A percentile compares a stretch with the other conserved stretches of the same genome.
Conservation (phyloP, 1,284 basidiomycete species). For the Sutorius eximius region DNA sequence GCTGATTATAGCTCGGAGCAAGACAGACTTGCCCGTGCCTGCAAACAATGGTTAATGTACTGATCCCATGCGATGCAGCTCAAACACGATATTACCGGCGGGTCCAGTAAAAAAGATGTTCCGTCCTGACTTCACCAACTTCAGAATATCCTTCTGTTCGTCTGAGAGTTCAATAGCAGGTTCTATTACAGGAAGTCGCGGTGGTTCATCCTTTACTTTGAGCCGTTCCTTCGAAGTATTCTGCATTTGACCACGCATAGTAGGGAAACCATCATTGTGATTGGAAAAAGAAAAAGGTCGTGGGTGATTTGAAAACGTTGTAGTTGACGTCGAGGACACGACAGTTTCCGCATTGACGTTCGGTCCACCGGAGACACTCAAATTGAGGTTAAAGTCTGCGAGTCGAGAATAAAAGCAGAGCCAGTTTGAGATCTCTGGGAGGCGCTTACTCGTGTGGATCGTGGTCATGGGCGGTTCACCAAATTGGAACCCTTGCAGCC, state of each 20-base stretch:
- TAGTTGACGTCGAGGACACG: conserved; percentile 3
- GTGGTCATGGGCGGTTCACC: conserved; percentile 8
- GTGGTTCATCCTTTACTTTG: conserved; percentile 2
- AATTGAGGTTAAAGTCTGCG: conserved; percentile 26
- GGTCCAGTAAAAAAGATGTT: conserved; percentile 83
- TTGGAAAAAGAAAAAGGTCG: background rate
- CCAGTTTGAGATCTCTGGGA: background rate
- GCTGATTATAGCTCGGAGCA: conserved; percentile 71
- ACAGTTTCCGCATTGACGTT: background rate
- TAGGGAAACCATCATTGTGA: background rate
- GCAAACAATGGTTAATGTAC: conserved; percentile 13
- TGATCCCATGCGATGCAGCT: background rate
- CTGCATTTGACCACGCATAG: background rate
- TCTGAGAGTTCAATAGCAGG: conserved; percentile 36
- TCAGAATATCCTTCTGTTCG: conserved; percentile 60
- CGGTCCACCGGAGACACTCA: conserved; percentile 15
- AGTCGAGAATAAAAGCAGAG: background rate
- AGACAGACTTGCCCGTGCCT: conserved; percentile 82
- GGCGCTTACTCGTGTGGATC: conserved; percentile 21
- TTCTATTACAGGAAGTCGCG: background rate
- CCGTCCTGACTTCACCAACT: conserved; percentile 54
- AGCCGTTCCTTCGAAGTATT: background rate
- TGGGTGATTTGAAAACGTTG: background rate
- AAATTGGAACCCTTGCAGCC: conserved; percentile 25
- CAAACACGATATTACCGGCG: conserved; percentile 49